Evolutionary conservation across 2,329 filamentous ascomycete genomes (phyloP).

Genomic region (Dactylellina haptotyla): DNA sequence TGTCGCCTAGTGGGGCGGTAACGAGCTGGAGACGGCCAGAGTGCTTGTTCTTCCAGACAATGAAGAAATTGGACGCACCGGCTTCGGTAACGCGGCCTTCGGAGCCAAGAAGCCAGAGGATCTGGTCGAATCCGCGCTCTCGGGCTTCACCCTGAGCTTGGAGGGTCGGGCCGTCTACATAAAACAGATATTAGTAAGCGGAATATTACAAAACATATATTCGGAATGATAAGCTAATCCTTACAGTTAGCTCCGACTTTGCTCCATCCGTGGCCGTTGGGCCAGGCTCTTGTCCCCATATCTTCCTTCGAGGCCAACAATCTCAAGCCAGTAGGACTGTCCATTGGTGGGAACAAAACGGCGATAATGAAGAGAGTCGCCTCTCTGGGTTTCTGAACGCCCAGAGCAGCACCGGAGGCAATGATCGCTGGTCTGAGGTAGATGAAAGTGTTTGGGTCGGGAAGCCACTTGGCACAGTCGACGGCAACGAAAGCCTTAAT

Average conservation of each 20-base stretch:
- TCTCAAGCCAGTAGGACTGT: conserved; percentile 42
- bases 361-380: conserved; percentile 89
- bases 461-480: conserved; percentile 82
- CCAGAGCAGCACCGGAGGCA: conserved; percentile 80
- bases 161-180: conserved; percentile 73
- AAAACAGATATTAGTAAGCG: conserved; percentile 5
- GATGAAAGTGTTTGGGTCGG: conserved; percentile 76
- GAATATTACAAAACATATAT: conserved; percentile 1
- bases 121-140: conserved; percentile 80
- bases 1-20: conserved; percentile 83
- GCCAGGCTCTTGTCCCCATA: conserved; percentile 84
- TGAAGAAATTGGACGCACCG: conserved; percentile 90
- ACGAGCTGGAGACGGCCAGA: conserved; percentile 74
- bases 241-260: conserved; percentile 87
- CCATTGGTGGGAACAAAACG: conserved; percentile 62
- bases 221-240: conserved; percentile 62
- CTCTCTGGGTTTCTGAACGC: conserved; percentile 80
- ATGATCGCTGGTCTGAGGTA: conserved; percentile 91
- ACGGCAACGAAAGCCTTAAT: conserved; percentile 76
- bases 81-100: conserved; percentile 86
- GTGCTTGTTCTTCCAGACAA: conserved; percentile 77
- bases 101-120: conserved; percentile 89
- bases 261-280: conserved; percentile 88
- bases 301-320: conserved; percentile 82
- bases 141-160: conserved; percentile 80